These are phyloP conservation scores for Monosporascus sp. DNA, from an alignment of 2,329 filamentous ascomycete genomes.

Conservation along the genomic window DNA sequence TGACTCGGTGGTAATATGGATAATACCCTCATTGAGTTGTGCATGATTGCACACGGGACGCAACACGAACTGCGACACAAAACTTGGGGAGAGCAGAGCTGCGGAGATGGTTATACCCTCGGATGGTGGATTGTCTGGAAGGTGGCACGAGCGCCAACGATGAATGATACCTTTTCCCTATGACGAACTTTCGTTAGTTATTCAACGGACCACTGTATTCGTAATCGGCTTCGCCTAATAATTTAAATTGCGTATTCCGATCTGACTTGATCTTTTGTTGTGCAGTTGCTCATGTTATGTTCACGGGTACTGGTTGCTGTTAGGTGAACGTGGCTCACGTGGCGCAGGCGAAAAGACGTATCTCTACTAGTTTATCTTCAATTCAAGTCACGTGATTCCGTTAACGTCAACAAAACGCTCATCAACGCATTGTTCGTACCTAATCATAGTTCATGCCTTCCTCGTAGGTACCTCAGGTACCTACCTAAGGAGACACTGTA, in stretches of 20 bases:
- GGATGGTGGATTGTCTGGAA: not conserved
- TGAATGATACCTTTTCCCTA: not conserved
- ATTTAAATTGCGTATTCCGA: not conserved
- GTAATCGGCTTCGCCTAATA: not conserved
- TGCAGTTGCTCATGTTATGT: no score
- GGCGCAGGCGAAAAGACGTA: no score
- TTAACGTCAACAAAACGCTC: no score
- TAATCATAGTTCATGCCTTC: no score
- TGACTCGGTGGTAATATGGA: not conserved
- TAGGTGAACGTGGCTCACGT: no score
- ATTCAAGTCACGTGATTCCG: no score
- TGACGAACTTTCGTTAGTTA: not conserved
- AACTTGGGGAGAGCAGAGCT: not conserved
- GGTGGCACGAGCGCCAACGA: not conserved
- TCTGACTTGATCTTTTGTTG: not conserved
- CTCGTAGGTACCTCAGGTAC: no score
- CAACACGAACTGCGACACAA: not conserved
- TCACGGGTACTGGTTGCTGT: no score
- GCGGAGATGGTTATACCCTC: not conserved
- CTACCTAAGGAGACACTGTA: no score
- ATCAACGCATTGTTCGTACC: no score
- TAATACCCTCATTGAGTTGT: not conserved
- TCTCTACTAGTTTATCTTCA: no score
- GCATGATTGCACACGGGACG: no score
- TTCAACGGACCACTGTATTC: not conserved